Evolutionary conservation across 345 rosid species (phyloP).

Genomic region (Citrus sp.): DNA sequence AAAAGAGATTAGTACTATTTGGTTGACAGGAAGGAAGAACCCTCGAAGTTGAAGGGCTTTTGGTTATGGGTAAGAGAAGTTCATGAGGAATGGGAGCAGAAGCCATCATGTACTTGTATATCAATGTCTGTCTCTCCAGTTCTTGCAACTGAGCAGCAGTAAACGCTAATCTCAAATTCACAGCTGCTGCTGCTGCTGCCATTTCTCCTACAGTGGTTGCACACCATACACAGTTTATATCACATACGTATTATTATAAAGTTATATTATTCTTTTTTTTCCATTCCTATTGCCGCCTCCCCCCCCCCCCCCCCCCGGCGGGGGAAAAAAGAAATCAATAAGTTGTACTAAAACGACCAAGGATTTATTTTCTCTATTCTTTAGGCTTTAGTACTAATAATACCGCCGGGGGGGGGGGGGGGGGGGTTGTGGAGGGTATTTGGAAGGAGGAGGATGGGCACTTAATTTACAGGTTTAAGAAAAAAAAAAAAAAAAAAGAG

Average conservation of each 20-base stretch:
- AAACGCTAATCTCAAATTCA: conserved; percentile 35
- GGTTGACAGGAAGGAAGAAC: conserved; percentile 17
- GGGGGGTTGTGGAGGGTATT: too few relatives aligned
- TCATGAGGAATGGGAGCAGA: conserved; percentile 57
- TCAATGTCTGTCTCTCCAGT: conserved; percentile 52
- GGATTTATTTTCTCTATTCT: background rate
- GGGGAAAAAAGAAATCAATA: too few relatives aligned
- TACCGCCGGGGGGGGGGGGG: too few relatives aligned
- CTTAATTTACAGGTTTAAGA: background rate
- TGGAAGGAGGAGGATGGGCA: background rate
- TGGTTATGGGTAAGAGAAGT: conserved; percentile 40
- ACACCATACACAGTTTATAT: background rate
- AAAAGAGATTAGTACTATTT: conserved; percentile 15
- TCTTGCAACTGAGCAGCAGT: conserved; percentile 62
- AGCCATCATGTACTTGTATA: conserved; percentile 52
- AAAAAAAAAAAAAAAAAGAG: conserved; percentile 20
- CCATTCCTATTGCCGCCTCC: fast-evolving
- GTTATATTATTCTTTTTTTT: too few relatives aligned
- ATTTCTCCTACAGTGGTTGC: conserved; percentile 37
- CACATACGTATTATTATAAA: background rate
- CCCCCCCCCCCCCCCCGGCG: too few relatives aligned
- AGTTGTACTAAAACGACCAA: too few relatives aligned
- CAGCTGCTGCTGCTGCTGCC: conserved; percentile 28
- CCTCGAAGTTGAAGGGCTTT: conserved; percentile 27
- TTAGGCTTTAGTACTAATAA: too few relatives aligned